Percentiles rank a stretch among this genome's conserved stretches.
Conservation (phyloP, 805 yeast genomes). For the Ogataea degrootiae region DNA sequence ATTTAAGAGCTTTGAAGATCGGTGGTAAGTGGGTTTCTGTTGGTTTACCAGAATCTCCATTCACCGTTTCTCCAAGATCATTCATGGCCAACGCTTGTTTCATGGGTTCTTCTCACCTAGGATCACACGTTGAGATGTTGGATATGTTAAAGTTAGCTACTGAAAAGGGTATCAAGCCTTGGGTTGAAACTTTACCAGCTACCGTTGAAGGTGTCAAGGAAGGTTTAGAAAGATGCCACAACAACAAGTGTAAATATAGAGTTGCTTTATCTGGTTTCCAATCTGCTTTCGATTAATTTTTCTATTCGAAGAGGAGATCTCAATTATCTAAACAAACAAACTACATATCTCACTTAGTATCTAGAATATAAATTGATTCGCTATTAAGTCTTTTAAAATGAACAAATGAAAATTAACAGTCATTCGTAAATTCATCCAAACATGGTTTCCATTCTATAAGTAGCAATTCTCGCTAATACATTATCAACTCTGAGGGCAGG, state of each 20-base stretch:
- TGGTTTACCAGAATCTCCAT: slow-evolving; percentile 57
- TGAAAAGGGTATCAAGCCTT: slow-evolving; percentile 51
- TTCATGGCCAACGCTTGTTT: slow-evolving; percentile 42
- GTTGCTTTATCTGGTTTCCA: slow-evolving; percentile 56
- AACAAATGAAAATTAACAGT: background rate
- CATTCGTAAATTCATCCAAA: background rate
- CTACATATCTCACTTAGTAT: no score
- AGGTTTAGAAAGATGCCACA: slow-evolving; percentile 50
- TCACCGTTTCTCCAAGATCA: slow-evolving; percentile 37
- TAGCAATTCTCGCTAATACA: slow-evolving; percentile 2
- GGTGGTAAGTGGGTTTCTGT: slow-evolving; percentile 58
- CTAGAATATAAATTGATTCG: no score
- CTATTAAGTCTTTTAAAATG: background rate
- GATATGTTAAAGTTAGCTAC: slow-evolving; percentile 65
- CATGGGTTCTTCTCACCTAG: slow-evolving; percentile 57
- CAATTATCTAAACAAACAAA: no score
- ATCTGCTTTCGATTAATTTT: slow-evolving; percentile 32
- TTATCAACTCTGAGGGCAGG: slow-evolving; percentile 4
- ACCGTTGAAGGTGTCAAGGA: slow-evolving; percentile 46
- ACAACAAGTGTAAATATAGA: slow-evolving; percentile 60
- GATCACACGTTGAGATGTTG: slow-evolving; percentile 57
- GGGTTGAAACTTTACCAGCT: slow-evolving; percentile 58
- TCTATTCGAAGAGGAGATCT: background rate
- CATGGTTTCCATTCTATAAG: slow-evolving; percentile 1
- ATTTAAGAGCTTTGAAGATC: slow-evolving; percentile 48